A percentile compares a stretch with the other conserved stretches of the same genome.
Conservation (phyloP, 2,329 filamentous ascomycete species). For the Dendrostoma leiphaemia region DNA sequence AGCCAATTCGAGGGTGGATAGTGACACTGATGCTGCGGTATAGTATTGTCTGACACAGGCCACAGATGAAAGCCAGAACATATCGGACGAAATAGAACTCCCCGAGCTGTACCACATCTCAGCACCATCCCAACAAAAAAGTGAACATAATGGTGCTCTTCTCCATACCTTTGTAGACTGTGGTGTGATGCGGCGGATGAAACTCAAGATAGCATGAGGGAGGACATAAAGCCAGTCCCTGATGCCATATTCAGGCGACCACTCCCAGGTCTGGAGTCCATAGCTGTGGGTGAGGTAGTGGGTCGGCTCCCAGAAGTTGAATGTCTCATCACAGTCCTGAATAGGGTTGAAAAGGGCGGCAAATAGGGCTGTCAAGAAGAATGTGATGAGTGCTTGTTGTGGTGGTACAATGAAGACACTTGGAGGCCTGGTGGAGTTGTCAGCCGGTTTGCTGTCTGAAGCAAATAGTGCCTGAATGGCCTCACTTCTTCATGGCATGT, state of each 20-base stretch:
- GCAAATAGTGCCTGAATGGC: background rate
- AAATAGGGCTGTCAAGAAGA: slow-evolving; percentile 69
- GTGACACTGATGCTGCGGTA: slow-evolving; percentile 75
- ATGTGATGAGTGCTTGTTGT: slow-evolving; percentile 77
- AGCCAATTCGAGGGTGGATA: slow-evolving; percentile 77
- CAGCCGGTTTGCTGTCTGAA: background rate
- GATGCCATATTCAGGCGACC: slow-evolving; percentile 91
- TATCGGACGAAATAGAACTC: slow-evolving; percentile 90
- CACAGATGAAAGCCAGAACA: slow-evolving; percentile 71
- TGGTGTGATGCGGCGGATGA: slow-evolving; percentile 62
- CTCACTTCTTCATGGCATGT: slow-evolving; percentile 53
- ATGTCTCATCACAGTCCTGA: slow-evolving; percentile 97
- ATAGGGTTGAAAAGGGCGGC: slow-evolving; percentile 86
- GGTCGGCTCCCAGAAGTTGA: slow-evolving; percentile 98
- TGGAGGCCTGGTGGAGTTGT: slow-evolving; percentile 35
- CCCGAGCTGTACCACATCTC: slow-evolving; percentile 31
- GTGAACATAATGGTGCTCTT: background rate
- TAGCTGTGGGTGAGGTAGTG: slow-evolving; percentile 93
- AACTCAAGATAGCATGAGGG: slow-evolving; percentile 73
- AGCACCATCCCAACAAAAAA: background rate
- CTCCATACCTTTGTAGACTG: slow-evolving; percentile 55
- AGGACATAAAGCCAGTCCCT: slow-evolving; percentile 90
- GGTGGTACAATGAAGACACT: slow-evolving; percentile 66
- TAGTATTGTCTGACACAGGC: slow-evolving; percentile 77
- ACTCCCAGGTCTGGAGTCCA: slow-evolving; percentile 97